Base-by-base conservation (phyloP, 2,329 filamentous ascomycete species). In the Penicillium nordicum region DNA sequence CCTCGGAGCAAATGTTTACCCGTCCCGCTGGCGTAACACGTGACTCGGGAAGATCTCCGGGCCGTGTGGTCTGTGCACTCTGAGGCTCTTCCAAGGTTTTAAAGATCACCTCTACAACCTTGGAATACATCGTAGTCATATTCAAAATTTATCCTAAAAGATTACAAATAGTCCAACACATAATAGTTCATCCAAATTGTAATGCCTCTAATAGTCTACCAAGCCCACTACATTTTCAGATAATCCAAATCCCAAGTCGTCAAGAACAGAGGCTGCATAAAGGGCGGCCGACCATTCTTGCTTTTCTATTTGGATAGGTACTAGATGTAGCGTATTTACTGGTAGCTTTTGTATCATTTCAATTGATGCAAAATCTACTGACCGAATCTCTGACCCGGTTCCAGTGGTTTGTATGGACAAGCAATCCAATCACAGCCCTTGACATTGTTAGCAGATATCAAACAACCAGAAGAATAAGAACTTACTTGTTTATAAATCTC, bases 351-450 rank as follows among this genome's bases (percentile, higher is more conserved):
- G 8, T 32, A 23, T 21, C 4, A 2, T 16, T 25, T n/a, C 14
- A 36, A 25, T 25, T n/a, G 9, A 25, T 34, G 5, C 21, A 36
- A 25, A 21, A 50, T 59, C 37, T 58, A 59, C 12, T 86, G 86
- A 0, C 88, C 88, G 72, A 92, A 92, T 57, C 77, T 82, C 25
- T 81, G 79, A 0, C 88, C 88, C 14, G 85, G 81, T 0, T 79
- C 76, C 5, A 94, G 81, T 0, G 74, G 80, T 53, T 79, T 84
- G 68, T 88, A 93, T 1, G 89, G 75, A 71, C 90, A 94, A 42
- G 89, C 90, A 70, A 86, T 80, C 89, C 90, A 94, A 76, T 94
- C 90, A 72, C 90, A 94, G 21, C 90, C 90, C 72, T 80, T 45
- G 25, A 41, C 18, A n/a, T 32, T 25, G 48, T 54, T 54, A 51